phyloP scores from a whole-genome alignment of 805 yeast species.

The Lipomyces japonicus region DNA sequence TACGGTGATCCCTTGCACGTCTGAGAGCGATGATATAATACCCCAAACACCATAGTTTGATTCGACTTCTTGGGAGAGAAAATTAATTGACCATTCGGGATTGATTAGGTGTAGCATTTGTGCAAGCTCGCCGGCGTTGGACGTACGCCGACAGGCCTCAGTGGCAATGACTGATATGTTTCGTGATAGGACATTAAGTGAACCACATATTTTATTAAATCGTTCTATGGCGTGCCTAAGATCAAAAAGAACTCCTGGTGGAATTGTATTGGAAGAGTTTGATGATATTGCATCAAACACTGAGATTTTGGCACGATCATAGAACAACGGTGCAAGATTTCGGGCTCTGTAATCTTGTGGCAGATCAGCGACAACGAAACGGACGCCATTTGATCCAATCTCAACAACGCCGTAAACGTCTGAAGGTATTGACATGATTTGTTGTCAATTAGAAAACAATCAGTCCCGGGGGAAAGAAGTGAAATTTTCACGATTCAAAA shows the following conservation, averaged over 20 bases:
- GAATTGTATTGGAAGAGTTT: slow-evolving; percentile 30
- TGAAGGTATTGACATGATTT: background rate
- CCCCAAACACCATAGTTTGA: slow-evolving; percentile 68
- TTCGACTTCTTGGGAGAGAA: slow-evolving; percentile 60
- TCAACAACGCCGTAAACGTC: slow-evolving; percentile 56
- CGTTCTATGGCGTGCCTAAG: slow-evolving; percentile 62
- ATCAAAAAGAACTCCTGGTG: slow-evolving; percentile 50
- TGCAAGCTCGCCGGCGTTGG: slow-evolving; percentile 58
- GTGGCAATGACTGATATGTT: slow-evolving; percentile 66
- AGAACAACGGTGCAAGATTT: slow-evolving; percentile 72
- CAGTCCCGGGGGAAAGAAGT: too few relatives aligned
- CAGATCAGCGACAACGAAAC: slow-evolving; percentile 67
- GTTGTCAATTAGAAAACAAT: background rate
- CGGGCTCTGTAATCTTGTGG: slow-evolving; percentile 63
- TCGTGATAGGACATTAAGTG: slow-evolving; percentile 61
- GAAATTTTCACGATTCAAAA: background rate
- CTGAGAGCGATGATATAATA: slow-evolving; percentile 67
- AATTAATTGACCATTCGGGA: slow-evolving; percentile 57
- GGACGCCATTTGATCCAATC: slow-evolving; percentile 71
- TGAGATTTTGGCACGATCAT: slow-evolving; percentile 68
- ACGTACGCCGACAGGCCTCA: slow-evolving; percentile 68
- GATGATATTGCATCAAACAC: slow-evolving; percentile 49
- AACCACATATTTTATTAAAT: slow-evolving; percentile 65
- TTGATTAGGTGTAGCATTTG: slow-evolving; percentile 54
- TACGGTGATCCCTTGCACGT: slow-evolving; percentile 63